A percentile compares a stretch with the other conserved stretches of the same genome.
phyloP scores from a whole-genome alignment of 2,329 filamentous ascomycete genomes.

The Colletotrichum tropicicola region DNA sequence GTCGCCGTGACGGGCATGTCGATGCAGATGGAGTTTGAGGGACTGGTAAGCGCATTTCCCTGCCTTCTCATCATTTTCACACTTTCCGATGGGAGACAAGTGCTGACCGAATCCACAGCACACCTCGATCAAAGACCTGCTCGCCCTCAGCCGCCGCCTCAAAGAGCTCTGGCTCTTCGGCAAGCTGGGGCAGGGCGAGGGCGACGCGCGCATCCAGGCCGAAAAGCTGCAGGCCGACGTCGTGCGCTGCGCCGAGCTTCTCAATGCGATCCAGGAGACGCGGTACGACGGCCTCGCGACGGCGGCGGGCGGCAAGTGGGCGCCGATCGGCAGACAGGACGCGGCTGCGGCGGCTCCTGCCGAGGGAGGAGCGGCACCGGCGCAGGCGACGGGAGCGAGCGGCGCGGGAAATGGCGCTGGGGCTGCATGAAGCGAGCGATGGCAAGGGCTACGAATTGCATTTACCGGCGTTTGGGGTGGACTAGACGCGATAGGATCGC shows the following conservation, averaged over 20 bases:
- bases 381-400: not conserved
- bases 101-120: constrained; percentile 37
- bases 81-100: too few species aligned
- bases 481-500: not conserved
- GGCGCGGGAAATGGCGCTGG: not conserved
- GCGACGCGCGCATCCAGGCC: constrained; percentile 44
- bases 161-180: constrained; percentile 57
- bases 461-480: constrained; percentile 16
- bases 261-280: constrained; percentile 44
- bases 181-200: constrained; percentile 48
- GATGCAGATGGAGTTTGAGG: constrained; percentile 56
- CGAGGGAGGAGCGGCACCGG: not conserved
- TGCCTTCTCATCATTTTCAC: not conserved
- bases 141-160: constrained; percentile 52
- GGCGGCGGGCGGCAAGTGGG: constrained; percentile 47
- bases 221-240: constrained; percentile 47
- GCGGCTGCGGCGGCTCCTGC: not conserved
- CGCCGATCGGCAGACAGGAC: constrained; percentile 34
- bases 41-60: constrained; percentile 39
- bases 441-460: not conserved
- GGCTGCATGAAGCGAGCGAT: not conserved
- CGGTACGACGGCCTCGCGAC: constrained; percentile 45
- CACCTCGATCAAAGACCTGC: constrained; percentile 54
- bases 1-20: constrained; percentile 53
- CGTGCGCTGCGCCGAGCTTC: constrained; percentile 42